Percentiles rank a stretch among this genome's conserved stretches.
phyloP scores from a whole-genome alignment of 2,329 filamentous ascomycete species.

The Fusarium torreyae region DNA sequence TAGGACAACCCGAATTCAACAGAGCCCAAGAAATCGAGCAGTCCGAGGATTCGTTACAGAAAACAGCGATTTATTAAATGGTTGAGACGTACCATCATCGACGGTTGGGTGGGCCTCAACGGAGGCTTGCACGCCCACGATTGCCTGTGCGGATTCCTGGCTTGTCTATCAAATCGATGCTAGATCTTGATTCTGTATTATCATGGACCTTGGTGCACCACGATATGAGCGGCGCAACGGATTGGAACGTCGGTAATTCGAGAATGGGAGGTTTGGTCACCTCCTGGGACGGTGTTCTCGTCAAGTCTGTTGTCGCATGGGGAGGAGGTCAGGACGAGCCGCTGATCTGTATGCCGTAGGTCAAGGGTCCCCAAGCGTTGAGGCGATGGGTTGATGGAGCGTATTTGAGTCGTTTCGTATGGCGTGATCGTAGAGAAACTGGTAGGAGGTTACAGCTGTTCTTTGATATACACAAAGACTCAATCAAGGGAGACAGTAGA shows the following conservation, averaged over 20 bases:
- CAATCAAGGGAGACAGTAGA: slow-evolving; percentile 43
- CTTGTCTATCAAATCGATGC: slow-evolving; percentile 47
- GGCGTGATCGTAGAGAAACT: slow-evolving; percentile 24
- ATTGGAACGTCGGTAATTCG: slow-evolving; percentile 40
- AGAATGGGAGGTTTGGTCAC: slow-evolving; percentile 50
- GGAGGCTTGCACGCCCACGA: slow-evolving; percentile 55
- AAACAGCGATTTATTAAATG: slow-evolving; percentile 16
- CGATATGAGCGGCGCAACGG: slow-evolving; percentile 45
- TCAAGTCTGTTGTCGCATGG: slow-evolving; percentile 55
- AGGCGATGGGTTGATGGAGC: slow-evolving; percentile 27
- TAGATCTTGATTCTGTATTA: slow-evolving; percentile 45
- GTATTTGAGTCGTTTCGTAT: slow-evolving; percentile 20
- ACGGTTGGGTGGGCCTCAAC: slow-evolving; percentile 57
- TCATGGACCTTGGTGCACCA: slow-evolving; percentile 51
- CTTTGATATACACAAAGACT: slow-evolving; percentile 40
- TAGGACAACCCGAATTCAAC: slow-evolving; percentile 3
- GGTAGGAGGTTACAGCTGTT: slow-evolving; percentile 20
- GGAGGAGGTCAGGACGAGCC: slow-evolving; percentile 48
- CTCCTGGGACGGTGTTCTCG: slow-evolving; percentile 53
- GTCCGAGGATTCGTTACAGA: slow-evolving; percentile 10
- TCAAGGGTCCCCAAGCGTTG: slow-evolving; percentile 47
- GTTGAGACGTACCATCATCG: slow-evolving; percentile 65
- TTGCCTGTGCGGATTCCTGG: slow-evolving; percentile 48
- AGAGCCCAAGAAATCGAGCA: background rate
- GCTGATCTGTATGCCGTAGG: slow-evolving; percentile 44